Conservation (phyloP, 1,139 yeast genomes). For the Candida dubliniensis region DNA sequence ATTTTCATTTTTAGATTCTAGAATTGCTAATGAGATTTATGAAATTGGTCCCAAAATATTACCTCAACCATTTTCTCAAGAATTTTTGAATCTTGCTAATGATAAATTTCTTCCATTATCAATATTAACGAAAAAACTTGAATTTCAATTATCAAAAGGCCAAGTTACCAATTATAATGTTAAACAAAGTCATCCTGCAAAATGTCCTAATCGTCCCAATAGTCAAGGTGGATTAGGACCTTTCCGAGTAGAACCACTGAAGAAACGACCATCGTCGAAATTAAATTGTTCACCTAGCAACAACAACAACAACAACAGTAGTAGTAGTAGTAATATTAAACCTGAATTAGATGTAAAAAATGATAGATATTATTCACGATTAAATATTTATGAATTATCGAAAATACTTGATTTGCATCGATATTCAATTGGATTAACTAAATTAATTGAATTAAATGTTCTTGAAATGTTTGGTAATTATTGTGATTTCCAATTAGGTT, state of each 20-base stretch:
- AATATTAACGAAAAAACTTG: constrained; percentile 6
- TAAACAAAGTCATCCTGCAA: background rate
- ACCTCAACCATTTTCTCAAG: constrained; percentile 16
- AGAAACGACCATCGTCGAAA: background rate
- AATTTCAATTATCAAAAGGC: constrained; percentile 10
- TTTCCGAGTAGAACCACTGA: constrained; percentile 1
- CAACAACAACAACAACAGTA: background rate
- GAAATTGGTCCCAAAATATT: constrained; percentile 14
- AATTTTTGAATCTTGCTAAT: constrained; percentile 10
- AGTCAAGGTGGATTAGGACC: constrained; percentile 7
- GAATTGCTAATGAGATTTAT: constrained; percentile 11
- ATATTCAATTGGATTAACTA: constrained; percentile 26
- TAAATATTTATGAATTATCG: constrained; percentile 30
- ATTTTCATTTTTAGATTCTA: background rate
- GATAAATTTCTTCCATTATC: constrained; percentile 13
- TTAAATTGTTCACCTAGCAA: background rate
- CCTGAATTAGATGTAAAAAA: constrained; percentile 8
- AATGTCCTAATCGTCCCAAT: constrained; percentile 11
- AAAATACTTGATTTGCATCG: constrained; percentile 25
- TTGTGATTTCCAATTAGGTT: constrained; percentile 69
- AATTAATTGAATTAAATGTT: constrained; percentile 52
- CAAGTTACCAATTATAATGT: constrained; percentile 8
- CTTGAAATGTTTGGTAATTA: constrained; percentile 55
- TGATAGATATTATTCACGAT: constrained; percentile 27
- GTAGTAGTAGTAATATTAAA: background rate